Percentiles rank a stretch among this genome's conserved stretches.
Evolutionary conservation across 2,329 filamentous ascomycete species (phyloP).

Genomic region (Alternaria sp.): DNA sequence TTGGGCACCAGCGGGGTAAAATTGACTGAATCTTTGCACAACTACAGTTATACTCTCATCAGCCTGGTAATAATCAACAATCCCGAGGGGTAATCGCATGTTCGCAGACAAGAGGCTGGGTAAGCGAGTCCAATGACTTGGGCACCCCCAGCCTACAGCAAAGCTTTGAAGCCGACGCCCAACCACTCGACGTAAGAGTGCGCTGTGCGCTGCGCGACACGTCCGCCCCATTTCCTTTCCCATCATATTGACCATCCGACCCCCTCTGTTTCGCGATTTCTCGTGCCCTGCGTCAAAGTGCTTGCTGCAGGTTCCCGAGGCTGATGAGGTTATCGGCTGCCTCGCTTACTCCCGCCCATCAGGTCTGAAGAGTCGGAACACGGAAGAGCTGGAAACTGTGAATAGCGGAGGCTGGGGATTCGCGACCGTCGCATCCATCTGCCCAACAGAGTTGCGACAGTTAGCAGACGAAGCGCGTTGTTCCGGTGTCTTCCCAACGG

Average conservation of each 20-base stretch:
- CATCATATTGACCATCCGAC: slow-evolving; percentile 13
- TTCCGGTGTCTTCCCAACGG: slow-evolving; percentile 11
- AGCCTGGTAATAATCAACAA: slow-evolving; percentile 7
- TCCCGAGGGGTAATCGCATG: slow-evolving; percentile 19
- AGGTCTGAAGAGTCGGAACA: slow-evolving; percentile 11
- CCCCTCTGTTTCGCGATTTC: slow-evolving; percentile 6
- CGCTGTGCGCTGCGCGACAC: slow-evolving; percentile 28
- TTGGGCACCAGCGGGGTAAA: not conserved
- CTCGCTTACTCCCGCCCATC: slow-evolving; percentile 21
- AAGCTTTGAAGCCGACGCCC: slow-evolving; percentile 31
- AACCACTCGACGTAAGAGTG: slow-evolving; percentile 37
- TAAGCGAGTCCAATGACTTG: slow-evolving; percentile 37
- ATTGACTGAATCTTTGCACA: slow-evolving; percentile 6
- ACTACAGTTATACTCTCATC: not conserved
- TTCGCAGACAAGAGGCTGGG: slow-evolving; percentile 31
- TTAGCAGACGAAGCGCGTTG: slow-evolving; percentile 12
- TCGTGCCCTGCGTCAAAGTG: slow-evolving; percentile 24
- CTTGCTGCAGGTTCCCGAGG: slow-evolving; percentile 23
- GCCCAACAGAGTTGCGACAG: slow-evolving; percentile 1
- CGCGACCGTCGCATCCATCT: not conserved
- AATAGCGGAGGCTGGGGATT: slow-evolving; percentile 9
- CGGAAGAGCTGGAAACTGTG: slow-evolving; percentile 8
- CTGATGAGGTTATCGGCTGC: slow-evolving; percentile 15
- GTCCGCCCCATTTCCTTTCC: slow-evolving; percentile 16
- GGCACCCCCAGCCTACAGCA: slow-evolving; percentile 33